phyloP scores from a whole-genome alignment of 2,329 filamentous ascomycete species.

The Aureobasidium sp. region DNA sequence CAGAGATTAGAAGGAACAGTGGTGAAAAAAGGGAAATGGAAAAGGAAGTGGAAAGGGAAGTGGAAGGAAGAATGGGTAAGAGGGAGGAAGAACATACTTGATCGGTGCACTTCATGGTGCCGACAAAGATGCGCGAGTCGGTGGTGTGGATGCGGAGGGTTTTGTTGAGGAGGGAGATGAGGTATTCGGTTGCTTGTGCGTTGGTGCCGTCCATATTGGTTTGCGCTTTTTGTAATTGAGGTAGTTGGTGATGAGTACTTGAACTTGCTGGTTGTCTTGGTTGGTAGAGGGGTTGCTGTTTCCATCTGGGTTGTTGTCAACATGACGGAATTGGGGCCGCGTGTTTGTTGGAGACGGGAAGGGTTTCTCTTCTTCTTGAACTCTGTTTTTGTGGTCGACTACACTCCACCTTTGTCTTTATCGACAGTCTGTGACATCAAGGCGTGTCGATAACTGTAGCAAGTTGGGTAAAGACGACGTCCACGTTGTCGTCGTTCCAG shows the following conservation, averaged over 20 bases:
- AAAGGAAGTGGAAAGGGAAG: not conserved
- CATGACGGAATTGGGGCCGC: not conserved
- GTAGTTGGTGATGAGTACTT: not conserved
- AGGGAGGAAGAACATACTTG: conserved; percentile 47
- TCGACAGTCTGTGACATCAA: no score
- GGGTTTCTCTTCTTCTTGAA: not conserved
- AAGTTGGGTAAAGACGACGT: no score
- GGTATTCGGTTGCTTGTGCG: conserved; percentile 24
- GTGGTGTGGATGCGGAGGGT: conserved; percentile 71
- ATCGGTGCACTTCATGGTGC: conserved; percentile 91
- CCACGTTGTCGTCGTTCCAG: not conserved
- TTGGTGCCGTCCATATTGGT: conserved; percentile 6
- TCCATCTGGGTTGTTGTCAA: not conserved
- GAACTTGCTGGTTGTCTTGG: not conserved
- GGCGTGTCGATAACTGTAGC: not conserved
- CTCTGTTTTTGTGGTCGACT: not conserved
- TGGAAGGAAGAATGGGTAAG: not conserved
- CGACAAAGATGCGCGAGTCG: conserved; percentile 82
- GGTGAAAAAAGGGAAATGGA: not conserved
- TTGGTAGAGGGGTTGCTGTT: not conserved
- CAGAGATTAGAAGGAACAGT: no score
- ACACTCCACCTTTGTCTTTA: not conserved
- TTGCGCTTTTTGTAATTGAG: not conserved
- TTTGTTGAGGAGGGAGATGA: conserved; percentile 42
- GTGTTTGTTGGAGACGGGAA: not conserved